Evolutionary conservation across 2,329 filamentous ascomycete species (phyloP), one percentile per base, ranked within the genome.

Genomic region (Fusarium sp.): DNA sequence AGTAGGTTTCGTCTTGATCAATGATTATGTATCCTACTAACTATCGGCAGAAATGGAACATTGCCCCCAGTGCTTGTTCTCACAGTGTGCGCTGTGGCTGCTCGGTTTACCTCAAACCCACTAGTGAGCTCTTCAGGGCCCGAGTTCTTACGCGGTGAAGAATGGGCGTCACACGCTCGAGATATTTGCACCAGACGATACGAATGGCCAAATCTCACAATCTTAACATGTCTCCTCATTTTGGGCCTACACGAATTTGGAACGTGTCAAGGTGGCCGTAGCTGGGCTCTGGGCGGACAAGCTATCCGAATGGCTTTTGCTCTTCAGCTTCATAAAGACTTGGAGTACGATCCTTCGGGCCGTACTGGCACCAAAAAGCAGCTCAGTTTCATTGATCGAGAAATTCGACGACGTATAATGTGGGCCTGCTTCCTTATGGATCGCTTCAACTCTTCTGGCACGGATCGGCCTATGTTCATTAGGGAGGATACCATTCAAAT

Each of bases 351-450:
- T 71, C 92, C 92, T 0, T 80, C 88, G 35, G 86, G 85, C n/a
- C 82, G 85, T n/a, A 86, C 87, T 40, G 84, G 85, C 20, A 83
- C 86, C 14, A 84, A 85, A 19, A 84, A 85, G 3, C 88, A 91
- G 65, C 85, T 96, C 52, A 97, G 93, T 75, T 96, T 96, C 71
- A 93, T 94, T 17, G 96, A 98, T 77, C 90, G 93, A 27, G 96
- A 99, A 77, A 97, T 98, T 54, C 87, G 96, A 62, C 85, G 96
- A 70, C 88, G 96, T 57, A 96, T 94, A 4, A 98, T 99, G 95
- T 99, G 96, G 96, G 92, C 94, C 14, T 98, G 95, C 76, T 97
- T 97, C 75, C 79, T 97, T 57, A 97, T 98, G 94, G 96, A 99
- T 77, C 89, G 95, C 1, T 97, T 97, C 82, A 97, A 96, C 79